phyloP scores from a whole-genome alignment of 2,329 filamentous ascomycete genomes.

The Exophiala sp. region DNA sequence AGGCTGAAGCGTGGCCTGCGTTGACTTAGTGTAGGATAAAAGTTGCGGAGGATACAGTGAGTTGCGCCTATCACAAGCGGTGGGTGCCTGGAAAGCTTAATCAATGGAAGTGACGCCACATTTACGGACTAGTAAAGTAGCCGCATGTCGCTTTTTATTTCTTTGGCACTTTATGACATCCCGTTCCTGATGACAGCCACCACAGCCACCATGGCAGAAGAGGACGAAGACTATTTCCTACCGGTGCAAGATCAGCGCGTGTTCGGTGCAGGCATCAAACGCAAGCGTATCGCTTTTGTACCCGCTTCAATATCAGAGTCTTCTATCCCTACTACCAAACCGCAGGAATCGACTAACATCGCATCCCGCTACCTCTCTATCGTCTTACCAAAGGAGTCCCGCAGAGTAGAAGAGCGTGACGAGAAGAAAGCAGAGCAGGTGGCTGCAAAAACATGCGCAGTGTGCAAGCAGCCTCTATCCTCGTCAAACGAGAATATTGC shows the following conservation, averaged over 20 bases:
- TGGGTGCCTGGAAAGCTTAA: constrained; percentile 2
- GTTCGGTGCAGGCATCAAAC: constrained; percentile 62
- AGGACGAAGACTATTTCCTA: constrained; percentile 57
- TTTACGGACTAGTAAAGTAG: too few relatives aligned
- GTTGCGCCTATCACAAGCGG: constrained; percentile 3
- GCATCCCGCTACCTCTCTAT: constrained; percentile 47
- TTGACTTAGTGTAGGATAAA: not conserved
- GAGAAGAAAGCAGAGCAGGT: not conserved
- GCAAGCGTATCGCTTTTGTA: constrained; percentile 60
- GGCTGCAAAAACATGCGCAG: constrained; percentile 44
- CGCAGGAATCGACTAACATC: constrained; percentile 29
- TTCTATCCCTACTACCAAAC: constrained; percentile 25
- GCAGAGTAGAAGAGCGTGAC: constrained; percentile 6
- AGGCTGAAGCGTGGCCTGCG: too few relatives aligned
- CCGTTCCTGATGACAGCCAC: not conserved
- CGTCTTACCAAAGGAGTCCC: constrained; percentile 35
- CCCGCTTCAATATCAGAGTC: constrained; percentile 38
- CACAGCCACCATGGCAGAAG: constrained; percentile 28
- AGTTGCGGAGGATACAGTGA: not conserved
- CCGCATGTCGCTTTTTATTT: too few relatives aligned
- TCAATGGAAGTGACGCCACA: too few relatives aligned
- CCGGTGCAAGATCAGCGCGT: constrained; percentile 58
- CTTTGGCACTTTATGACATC: too few relatives aligned
- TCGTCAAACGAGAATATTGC: constrained; percentile 6
- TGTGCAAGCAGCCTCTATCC: constrained; percentile 58